A percentile compares a stretch with the other conserved stretches of the same genome.
These are phyloP conservation scores for Penicillium sp. DNA, from an alignment of 2,329 filamentous ascomycete genomes.

Conservation along the genomic window DNA sequence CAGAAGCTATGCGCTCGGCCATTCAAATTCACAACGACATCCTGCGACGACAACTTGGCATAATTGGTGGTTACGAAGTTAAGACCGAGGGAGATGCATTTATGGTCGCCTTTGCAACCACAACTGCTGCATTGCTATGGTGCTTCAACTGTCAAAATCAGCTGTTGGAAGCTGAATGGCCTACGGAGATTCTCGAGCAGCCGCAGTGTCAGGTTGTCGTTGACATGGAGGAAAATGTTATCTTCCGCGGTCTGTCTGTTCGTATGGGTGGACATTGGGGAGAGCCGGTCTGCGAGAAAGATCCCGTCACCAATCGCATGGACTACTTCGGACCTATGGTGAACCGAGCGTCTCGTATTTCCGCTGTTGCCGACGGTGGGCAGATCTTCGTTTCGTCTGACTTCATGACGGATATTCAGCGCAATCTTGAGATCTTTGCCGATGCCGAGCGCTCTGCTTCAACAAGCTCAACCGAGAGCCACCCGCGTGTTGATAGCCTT, in stretches of 20 bases:
- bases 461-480: conserved; percentile 68
- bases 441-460: conserved; percentile 73
- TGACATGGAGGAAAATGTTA: conserved; percentile 81
- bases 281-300: conserved; percentile 87
- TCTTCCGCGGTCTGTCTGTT: conserved; percentile 91
- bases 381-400: conserved; percentile 97
- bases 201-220: conserved; percentile 77
- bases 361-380: conserved; percentile 88
- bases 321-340: conserved; percentile 99
- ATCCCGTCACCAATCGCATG: conserved; percentile 96
- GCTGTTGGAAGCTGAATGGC: conserved; percentile 88
- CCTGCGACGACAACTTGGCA: conserved; percentile 87
- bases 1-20: conserved; percentile 90
- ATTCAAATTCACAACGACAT: conserved; percentile 98
- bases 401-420: conserved; percentile 93
- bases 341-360: conserved; percentile 92
- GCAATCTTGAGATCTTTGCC: conserved; percentile 83
- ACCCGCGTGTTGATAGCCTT: conserved; percentile 67
- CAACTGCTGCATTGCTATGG: conserved; percentile 92
- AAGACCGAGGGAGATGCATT: conserved; percentile 99
- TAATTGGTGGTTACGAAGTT: conserved; percentile 96
- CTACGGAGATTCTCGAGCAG: conserved; percentile 84
- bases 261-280: conserved; percentile 98
- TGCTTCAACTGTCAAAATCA: conserved; percentile 90
- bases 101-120: conserved; percentile 97